Base-by-base conservation (phyloP, 164 flowering plant genomes). In the Chloranthus sessilifolius region DNA sequence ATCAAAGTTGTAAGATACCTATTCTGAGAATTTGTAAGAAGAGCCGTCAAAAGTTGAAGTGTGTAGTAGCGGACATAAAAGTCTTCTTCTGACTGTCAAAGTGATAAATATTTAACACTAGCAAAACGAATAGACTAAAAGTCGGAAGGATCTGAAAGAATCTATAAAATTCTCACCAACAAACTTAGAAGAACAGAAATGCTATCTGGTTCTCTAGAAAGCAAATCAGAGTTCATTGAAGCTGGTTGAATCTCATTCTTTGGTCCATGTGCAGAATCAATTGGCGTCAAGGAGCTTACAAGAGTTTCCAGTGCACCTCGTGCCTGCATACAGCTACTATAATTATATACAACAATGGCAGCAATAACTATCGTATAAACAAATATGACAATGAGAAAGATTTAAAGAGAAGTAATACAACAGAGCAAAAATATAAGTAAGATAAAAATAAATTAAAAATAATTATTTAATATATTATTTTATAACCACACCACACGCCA, bases 61-160 rank as follows among this genome's bases (percentile, higher is more conserved):
- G 99, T 86, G 54, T 94, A 94, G 67, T 94, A 94, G 33, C 99
- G 83, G 15, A 86, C 74, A 67, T 94, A 94, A 67, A 88, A 94
- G 68, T 94, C 99, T 44, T 92, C 99, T 69, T 94, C 97, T n/a
- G 76, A 59, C 99, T 94, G 79, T 52, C 40, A 56, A 45, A 50
- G 41, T 17, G 52, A 22, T 45, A 52, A 55, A n/a, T n/a, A n/a
- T n/a, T n/a, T n/a, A n/a, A n/a, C n/a, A n/a, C n/a, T n/a, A n/a
- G n/a, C n/a, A n/a, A n/a, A n/a, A n/a, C n/a, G n/a, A n/a, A n/a
- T n/a, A n/a, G n/a, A n/a, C n/a, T n/a, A n/a, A n/a, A n/a, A n/a
- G n/a, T n/a, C n/a, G 27, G 49, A 7, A 50, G 5, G 0, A 22
- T 5, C 16, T 11, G 25, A 6, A 47, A 55, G 38, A 21, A 19